Percentiles rank a stretch among this genome's conserved stretches.
phyloP scores from a whole-genome alignment of 2,329 filamentous ascomycete species.

The Colletotrichum kahawae region DNA sequence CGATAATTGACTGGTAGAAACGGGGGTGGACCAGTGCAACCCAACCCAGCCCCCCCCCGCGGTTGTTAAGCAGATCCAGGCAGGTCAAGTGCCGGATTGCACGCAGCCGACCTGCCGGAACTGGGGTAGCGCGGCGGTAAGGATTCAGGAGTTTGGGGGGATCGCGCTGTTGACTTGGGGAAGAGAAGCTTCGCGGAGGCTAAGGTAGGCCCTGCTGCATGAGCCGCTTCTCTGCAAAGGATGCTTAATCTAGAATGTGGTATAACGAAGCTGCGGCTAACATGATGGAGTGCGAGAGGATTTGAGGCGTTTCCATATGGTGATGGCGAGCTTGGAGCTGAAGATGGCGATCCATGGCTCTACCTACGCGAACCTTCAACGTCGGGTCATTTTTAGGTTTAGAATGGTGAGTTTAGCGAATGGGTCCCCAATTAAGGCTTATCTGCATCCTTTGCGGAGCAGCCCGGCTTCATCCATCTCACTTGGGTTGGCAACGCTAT shows the following conservation, averaged over 20 bases:
- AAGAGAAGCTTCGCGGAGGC: background rate
- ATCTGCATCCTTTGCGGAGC: background rate
- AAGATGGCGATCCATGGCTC: background rate
- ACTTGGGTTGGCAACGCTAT: background rate
- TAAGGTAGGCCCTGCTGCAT: background rate
- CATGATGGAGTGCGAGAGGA: background rate
- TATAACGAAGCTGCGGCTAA: background rate
- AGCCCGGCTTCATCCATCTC: background rate
- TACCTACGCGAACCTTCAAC: background rate
- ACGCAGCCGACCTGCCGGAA: constrained; percentile 15
- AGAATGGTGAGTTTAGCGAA: background rate
- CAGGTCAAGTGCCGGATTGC: constrained; percentile 18
- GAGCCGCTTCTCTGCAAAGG: background rate
- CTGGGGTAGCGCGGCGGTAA: constrained; percentile 18
- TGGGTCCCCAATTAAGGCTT: background rate
- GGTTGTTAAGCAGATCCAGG: constrained; percentile 1
- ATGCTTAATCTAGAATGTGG: background rate
- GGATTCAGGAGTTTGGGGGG: background rate
- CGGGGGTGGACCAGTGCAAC: background rate
- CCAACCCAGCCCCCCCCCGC: background rate
- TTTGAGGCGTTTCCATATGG: no score
- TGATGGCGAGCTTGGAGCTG: background rate
- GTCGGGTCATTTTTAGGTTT: background rate
- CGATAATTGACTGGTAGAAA: background rate
- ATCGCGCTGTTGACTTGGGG: background rate